Evolutionary conservation across 2,329 filamentous ascomycete genomes (phyloP), one percentile per base, ranked within the genome.

Genomic region (Fusarium sp.): DNA sequence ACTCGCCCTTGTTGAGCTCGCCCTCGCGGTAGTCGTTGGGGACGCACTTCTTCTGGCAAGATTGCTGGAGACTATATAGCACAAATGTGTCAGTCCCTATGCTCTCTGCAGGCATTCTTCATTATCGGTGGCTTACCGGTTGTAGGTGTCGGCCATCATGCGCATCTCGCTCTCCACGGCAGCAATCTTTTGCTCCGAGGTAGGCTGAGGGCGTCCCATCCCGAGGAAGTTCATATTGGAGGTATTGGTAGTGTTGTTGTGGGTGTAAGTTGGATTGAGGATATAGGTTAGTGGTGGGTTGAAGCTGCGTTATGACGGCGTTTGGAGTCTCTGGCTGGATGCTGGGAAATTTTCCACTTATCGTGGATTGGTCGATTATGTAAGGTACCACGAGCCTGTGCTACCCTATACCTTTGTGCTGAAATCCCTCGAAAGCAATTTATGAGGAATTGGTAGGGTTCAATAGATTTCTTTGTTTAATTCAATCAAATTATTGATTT

Each of bases 1-100:
- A 94, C 83, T 99, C 96, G 86, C 94, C 96, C 85, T 99, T 99
- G 88, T 97, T 97, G 76, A 99, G 90, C 75, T 99, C 95, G 80
- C 88, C 89, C 84, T 99, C 96, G 79, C 94, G 93, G 88, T 98
- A 99, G 75, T 95, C 90, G 76, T 84, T 86, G 67, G 95, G 95
- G 73, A 99, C 88, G 83, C 96, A 99, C 85, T 99, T 99, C 79
- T 91, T 89, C 72, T 92, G 89, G 88, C 96, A 99, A 67, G 93
- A 92, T 81, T 93, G 90, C 76, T 93, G 90, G 68, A 98, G 88
- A 68, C 94, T 96, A 72, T 13, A 27, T 32, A 10, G 3, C 4
- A 41, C 7, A 27, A 10, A 7, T 4, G 27, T 37, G 46, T 53
- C 41, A 61, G 51, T 54, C 23, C 23, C n/a, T 9, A 27, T 54